Evolutionary conservation across 1,139 yeast genomes (phyloP).

Genomic region (Arxiozyma bovina): DNA sequence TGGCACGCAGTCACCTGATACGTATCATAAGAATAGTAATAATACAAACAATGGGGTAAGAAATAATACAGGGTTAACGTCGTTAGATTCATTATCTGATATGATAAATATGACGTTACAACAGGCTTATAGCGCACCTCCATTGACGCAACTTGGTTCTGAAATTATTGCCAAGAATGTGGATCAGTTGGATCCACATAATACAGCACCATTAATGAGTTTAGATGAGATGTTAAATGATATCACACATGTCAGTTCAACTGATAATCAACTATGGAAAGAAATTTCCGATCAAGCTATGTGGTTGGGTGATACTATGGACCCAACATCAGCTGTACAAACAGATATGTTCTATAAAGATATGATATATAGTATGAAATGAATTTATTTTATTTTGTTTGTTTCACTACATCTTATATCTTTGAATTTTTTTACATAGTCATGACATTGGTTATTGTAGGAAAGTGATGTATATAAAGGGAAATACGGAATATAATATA

Average conservation of each 20-base stretch:
- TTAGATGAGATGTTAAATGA: conserved; percentile 26
- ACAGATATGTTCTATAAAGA: conserved; percentile 11
- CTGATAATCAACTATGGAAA: conserved; percentile 62
- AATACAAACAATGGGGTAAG: neutral
- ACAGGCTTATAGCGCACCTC: conserved; percentile 17
- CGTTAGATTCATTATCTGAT: conserved; percentile 9
- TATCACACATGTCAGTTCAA: conserved; percentile 29
- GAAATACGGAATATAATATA: neutral
- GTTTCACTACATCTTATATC: neutral
- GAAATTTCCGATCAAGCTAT: conserved; percentile 67
- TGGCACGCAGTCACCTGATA: neutral
- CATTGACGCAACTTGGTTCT: conserved; percentile 20
- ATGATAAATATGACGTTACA: conserved; percentile 16
- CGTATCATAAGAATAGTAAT: neutral
- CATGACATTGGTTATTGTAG: neutral
- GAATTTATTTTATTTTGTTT: neutral
- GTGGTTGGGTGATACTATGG: conserved; percentile 43
- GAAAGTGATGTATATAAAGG: neutral
- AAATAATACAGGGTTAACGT: neutral
- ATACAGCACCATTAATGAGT: conserved; percentile 19
- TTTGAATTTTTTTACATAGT: neutral
- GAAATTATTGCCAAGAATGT: conserved; percentile 25
- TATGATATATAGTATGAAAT: neutral
- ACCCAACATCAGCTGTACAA: conserved; percentile 23
- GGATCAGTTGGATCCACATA: conserved; percentile 23